phyloP scores from a whole-genome alignment of 176 grass and related monocot genomes.

The Puccinellia tenuiflora region DNA sequence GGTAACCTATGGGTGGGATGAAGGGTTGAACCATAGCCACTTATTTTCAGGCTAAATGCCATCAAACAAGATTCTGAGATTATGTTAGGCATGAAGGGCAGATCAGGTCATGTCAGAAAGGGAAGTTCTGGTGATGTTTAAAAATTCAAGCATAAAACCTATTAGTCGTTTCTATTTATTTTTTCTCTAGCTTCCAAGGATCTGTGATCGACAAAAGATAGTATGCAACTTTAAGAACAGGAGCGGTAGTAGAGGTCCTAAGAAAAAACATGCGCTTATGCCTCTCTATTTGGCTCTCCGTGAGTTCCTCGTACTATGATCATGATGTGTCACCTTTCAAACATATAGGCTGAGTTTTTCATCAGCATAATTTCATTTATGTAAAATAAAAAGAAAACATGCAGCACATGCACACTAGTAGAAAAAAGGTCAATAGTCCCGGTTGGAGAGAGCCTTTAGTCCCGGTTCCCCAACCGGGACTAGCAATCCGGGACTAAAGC shows the following conservation, averaged over 20 bases:
- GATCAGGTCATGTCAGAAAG: background rate
- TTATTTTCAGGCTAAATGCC: constrained; percentile 37
- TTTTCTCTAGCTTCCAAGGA: background rate
- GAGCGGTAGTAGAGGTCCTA: background rate
- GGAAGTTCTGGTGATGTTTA: background rate
- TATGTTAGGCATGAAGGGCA: constrained; percentile 25
- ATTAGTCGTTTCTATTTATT: background rate
- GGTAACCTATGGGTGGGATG: constrained; percentile 34
- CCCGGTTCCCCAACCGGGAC: too few relatives aligned
- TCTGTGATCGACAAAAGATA: background rate
- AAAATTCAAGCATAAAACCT: constrained; percentile 9
- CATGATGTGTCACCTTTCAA: background rate
- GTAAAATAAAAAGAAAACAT: background rate
- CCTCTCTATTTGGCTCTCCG: background rate
- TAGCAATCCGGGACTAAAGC: too few relatives aligned
- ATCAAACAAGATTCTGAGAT: constrained; percentile 37
- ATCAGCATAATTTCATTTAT: constrained; percentile 11
- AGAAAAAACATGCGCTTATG: background rate
- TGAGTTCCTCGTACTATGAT: background rate
- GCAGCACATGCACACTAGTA: background rate
- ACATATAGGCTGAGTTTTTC: constrained; percentile 1
- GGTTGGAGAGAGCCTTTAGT: too few relatives aligned
- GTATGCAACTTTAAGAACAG: background rate
- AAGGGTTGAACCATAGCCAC: constrained; percentile 35
- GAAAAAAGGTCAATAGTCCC: too few relatives aligned